Conservation (phyloP, 495 filamentous ascomycete genomes). For the Choiromyces venosus region DNA sequence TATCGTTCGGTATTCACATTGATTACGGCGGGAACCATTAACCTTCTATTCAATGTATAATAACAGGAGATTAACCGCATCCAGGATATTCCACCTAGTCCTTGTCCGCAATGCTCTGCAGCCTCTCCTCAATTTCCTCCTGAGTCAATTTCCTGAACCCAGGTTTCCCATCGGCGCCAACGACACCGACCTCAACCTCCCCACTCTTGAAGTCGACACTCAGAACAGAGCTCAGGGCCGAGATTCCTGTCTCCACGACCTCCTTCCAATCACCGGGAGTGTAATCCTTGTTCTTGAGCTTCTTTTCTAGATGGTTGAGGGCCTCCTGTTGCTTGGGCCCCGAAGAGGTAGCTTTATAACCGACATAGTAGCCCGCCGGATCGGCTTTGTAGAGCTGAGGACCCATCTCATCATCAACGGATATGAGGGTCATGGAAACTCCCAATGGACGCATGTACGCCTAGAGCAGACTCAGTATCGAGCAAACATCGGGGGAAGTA, state of each 20-base stretch:
- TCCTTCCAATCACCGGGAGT: conserved; percentile 94
- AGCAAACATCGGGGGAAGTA: conserved; percentile 10
- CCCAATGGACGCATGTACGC: conserved; percentile 98
- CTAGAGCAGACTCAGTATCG: conserved; percentile 13
- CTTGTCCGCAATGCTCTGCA: conserved; percentile 97
- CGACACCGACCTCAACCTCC: conserved; percentile 95
- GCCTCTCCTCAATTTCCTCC: conserved; percentile 95
- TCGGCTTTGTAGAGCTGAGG: conserved; percentile 99
- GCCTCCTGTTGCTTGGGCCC: conserved; percentile 98
- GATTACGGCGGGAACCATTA: not conserved
- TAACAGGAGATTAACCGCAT: not conserved
- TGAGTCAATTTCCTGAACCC: conserved; percentile 85
- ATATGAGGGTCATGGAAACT: conserved; percentile 89
- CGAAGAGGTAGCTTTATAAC: conserved; percentile 95
- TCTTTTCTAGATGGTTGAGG: conserved; percentile 96
- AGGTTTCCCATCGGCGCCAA: conserved; percentile 72
- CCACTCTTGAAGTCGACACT: conserved; percentile 99
- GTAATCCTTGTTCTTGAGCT: conserved; percentile 97
- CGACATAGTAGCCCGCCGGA: conserved; percentile 93
- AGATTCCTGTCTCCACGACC: conserved; percentile 92
- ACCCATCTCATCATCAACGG: conserved; percentile 82
- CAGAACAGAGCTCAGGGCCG: conserved; percentile 86
- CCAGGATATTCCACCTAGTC: conserved; percentile 55
- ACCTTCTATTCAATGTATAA: not conserved
- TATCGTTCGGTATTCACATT: not conserved